Conservation (phyloP, 2,329 filamentous ascomycete species). For the Mycosphaerella sp. region DNA sequence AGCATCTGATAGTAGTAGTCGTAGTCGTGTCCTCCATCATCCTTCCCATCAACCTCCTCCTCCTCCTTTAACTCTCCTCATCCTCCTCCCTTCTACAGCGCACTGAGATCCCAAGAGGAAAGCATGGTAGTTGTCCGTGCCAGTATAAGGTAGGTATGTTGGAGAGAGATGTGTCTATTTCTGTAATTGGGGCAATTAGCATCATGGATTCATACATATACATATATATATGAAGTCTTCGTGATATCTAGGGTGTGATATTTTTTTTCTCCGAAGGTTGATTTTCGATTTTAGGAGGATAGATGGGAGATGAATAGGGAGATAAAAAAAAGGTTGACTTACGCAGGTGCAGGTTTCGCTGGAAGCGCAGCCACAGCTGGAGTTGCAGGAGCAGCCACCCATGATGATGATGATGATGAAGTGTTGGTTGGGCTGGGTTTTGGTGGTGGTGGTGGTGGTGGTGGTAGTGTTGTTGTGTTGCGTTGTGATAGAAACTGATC, state of each 20-base stretch:
- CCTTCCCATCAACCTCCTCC: slow-evolving; percentile 1
- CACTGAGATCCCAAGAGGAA: too few relatives aligned
- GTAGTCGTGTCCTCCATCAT: slow-evolving; percentile 7
- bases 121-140: too few relatives aligned
- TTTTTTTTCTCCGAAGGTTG: too few relatives aligned
- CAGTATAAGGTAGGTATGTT: too few relatives aligned
- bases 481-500: slow-evolving; percentile 23
- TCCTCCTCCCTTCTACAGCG: too few relatives aligned
- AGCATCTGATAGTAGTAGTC: slow-evolving; percentile 10
- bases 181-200: slow-evolving; percentile 5
- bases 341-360: slow-evolving; percentile 32
- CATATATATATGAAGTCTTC: too few relatives aligned
- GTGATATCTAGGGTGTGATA: too few relatives aligned
- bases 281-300: too few relatives aligned
- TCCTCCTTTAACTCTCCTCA: too few relatives aligned
- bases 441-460: slow-evolving; percentile 12
- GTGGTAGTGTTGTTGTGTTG: slow-evolving; percentile 16
- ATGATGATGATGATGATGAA: slow-evolving; percentile 25
- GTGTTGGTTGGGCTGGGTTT: slow-evolving; percentile 17
- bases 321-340: slow-evolving; percentile 10
- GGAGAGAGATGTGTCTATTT: slow-evolving; percentile 13
- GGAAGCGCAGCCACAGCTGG: slow-evolving; percentile 26
- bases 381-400: slow-evolving; percentile 30
- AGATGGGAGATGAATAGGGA: too few relatives aligned
- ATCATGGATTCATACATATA: not conserved